phyloP scores from a whole-genome alignment of 208 protist genomes.

The Trypanosoma brucei region DNA sequence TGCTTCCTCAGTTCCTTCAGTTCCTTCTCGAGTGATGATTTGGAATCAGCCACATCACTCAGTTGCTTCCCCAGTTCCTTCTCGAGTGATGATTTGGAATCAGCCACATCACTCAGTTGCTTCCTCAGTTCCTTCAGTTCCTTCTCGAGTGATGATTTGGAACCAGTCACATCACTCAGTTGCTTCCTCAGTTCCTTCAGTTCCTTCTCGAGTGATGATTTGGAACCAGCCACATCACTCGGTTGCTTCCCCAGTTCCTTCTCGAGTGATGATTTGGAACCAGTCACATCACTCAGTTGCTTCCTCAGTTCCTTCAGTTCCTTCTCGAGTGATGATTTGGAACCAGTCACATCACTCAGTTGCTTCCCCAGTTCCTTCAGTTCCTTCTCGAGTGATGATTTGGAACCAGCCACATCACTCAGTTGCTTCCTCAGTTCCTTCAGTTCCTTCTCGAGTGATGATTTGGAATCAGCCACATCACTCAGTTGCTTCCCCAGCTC shows the following conservation, averaged over 20 bases:
- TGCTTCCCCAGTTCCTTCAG: background rate
- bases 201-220: too few species aligned
- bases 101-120: background rate
- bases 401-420: background rate
- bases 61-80: background rate
- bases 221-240: background rate
- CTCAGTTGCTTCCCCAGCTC: too few species aligned
- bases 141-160: too few species aligned
- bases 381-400: background rate
- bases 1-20: background rate
- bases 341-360: background rate
- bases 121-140: background rate
- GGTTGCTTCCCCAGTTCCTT: background rate
- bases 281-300: background rate
- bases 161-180: too few species aligned
- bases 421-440: conserved; percentile 1
- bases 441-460: too few species aligned
- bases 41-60: background rate
- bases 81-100: background rate
- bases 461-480: too few species aligned
- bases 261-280: background rate
- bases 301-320: background rate
- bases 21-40: background rate
- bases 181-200: too few species aligned
- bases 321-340: background rate